Evolutionary conservation across 495 filamentous ascomycete genomes (phyloP), one percentile per base, ranked within the genome.

Genomic region (Xylaria nigripes): DNA sequence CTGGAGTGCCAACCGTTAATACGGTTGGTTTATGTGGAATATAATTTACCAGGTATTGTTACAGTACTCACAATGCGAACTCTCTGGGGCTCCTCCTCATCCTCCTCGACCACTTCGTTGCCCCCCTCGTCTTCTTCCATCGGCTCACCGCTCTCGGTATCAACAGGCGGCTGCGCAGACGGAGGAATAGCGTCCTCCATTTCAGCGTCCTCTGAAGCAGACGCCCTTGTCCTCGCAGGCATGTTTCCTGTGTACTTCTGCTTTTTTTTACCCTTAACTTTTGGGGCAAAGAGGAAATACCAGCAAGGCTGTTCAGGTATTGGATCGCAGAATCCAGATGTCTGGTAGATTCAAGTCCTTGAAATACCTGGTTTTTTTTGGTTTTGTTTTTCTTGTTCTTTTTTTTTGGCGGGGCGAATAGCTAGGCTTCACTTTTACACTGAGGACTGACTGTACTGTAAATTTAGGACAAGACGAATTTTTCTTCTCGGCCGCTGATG

Each of bases 21-120:
- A 65, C 48, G 40, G 42, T 25, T 12, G 22, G 22, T 23, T 15
- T n/a, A 15, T 6, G 7, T 54, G n/a, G 10, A 24, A 42, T n/a
- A 4, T 7, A 10, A 12, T 21, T 34, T 10, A 30, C 41, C 8
- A 32, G 3, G 24, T 32, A 23, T n/a, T 15, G n/a, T n/a, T n/a
- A n/a, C 16, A 9, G 47, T 29, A 27, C 80, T 60, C 57, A 84
- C 81, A 57, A 84, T 76, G 49, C 79, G 61, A 50, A 84, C 79
- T 27, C 77, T 70, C 62, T 77, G 75, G 32, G 76, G 71, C 10
- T 79, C 75, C 44, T 76, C 58, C 34, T 72, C 69, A 1, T 68
- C 70, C 8, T 67, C 64, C 0, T 68, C 56, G 15, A 22, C 23
- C 0, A 47, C 40, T 12, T 70, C 66, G n/a, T 66, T 65, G 48